Evolutionary conservation across 768 basidiomycete species (phyloP).

Genomic region (Cubamyces sp.): DNA sequence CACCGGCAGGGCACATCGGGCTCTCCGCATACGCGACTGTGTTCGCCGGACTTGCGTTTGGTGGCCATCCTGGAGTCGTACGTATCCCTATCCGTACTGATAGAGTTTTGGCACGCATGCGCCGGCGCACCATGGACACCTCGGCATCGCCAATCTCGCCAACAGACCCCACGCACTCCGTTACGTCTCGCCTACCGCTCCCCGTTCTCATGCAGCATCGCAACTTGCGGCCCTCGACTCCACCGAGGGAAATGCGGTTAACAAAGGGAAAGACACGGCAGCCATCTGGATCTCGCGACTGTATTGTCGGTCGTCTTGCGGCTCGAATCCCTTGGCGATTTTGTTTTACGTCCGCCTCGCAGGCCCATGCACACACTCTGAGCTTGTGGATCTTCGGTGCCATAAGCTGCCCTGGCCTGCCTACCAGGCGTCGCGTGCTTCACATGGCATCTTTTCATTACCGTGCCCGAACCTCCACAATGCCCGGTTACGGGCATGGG

Average conservation of each 20-base stretch:
- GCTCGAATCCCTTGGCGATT: neutral
- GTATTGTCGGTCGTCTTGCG: neutral
- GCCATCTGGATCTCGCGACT: neutral
- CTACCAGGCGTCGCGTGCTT: neutral
- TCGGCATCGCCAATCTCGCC: constrained; percentile 1
- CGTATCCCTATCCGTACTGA: constrained; percentile 2
- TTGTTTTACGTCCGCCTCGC: constrained; percentile 6
- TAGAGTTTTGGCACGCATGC: constrained; percentile 8
- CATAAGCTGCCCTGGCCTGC: neutral
- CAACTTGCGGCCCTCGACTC: neutral
- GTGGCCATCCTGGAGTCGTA: constrained; percentile 1
- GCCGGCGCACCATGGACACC: constrained; percentile 8
- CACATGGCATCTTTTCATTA: constrained; percentile 18
- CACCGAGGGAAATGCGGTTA: too few species aligned
- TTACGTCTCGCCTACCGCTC: neutral
- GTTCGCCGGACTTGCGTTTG: neutral
- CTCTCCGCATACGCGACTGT: neutral
- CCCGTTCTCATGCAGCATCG: neutral
- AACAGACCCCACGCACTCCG: neutral
- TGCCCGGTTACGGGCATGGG: constrained; percentile 3
- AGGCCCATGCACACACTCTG: too few species aligned
- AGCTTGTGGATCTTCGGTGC: too few species aligned
- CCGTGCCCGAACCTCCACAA: constrained; percentile 10
- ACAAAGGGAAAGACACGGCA: too few species aligned
- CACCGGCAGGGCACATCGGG: neutral